Evolutionary conservation across 805 yeast species (phyloP), one percentile per base, ranked within the genome.

Genomic region (Saccharomycodes ludwigii): DNA sequence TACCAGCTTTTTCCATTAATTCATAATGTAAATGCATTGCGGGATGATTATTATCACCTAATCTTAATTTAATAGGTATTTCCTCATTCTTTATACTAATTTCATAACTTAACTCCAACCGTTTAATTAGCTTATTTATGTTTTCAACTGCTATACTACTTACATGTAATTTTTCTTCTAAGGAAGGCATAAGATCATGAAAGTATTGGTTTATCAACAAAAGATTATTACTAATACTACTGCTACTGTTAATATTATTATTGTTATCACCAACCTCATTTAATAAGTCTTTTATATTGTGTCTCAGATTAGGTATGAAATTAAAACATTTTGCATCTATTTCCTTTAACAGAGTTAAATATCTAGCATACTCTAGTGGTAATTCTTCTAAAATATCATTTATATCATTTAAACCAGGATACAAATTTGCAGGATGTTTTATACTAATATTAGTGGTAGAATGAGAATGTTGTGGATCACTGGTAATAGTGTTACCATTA

Each of bases 81-180:
- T 91, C 98, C 18, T 47, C 46, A 44, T 75, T 73, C 35, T 68
- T 61, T 29, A 78, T 58, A 17, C 88, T 79, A 29, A 77, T 61
- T 29, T 79, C 80, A 59, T 73, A 86, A 48, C 82, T 94, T 42
- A 78, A 72, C 48, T 86, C 81, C 40, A 91, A 66, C 31, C 96
- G 65, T 31, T 64, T 66, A 34, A 83, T 58, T 46, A 83, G 80
- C 36, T 76, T 72, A 19, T 66, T 59, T 28, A 85, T 66, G 9
- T 76, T 67, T 44, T 86, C 96, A 19, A 82, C 68, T 15, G 96
- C 95, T 24, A 83, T 76, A 2, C 88, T 77, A 4, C 96, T 88
- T 25, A 91, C 95, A 53, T 88, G 96, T 93, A 91, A 84, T 56
- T 91, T 91, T 52, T 91, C 96, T 51, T 88, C 97, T 34, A 88